phyloP scores from a whole-genome alignment of 345 rosid genomes.

The Erodium maritimum region DNA sequence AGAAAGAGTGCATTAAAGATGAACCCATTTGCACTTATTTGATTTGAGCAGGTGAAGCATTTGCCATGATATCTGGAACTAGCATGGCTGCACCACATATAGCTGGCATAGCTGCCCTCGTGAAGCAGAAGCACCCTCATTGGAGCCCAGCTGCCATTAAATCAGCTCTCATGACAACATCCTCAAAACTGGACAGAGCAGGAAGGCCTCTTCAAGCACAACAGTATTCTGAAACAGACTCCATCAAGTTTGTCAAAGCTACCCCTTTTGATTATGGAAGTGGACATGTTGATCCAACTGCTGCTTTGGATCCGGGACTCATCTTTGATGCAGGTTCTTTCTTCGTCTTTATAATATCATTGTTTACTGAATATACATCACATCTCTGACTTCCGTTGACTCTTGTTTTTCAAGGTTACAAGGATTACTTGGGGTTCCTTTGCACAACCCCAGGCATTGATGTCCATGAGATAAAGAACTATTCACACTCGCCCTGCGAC shows the following conservation, averaged over 20 bases:
- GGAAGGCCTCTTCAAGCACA: conserved; percentile 93
- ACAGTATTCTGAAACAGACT: conserved; percentile 76
- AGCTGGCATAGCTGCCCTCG: conserved; percentile 95
- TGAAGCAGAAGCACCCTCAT: conserved; percentile 88
- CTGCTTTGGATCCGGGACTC: conserved; percentile 97
- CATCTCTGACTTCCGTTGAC: background rate
- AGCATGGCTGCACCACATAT: conserved; percentile 99
- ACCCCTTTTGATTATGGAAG: conserved; percentile 97
- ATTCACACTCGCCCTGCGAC: conserved; percentile 68
- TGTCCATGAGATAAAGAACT: conserved; percentile 61
- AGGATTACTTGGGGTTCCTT: conserved; percentile 84
- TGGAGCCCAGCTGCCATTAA: conserved; percentile 73
- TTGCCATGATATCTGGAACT: conserved; percentile 47
- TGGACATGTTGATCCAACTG: conserved; percentile 91
- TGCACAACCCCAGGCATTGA: conserved; percentile 91
- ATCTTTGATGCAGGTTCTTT: conserved; percentile 69
- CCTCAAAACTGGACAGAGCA: conserved; percentile 70
- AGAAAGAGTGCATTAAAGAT: background rate
- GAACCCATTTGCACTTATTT: conserved; percentile 3
- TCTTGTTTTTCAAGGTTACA: conserved; percentile 39
- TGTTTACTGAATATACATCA: background rate
- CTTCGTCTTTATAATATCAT: background rate
- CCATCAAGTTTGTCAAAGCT: conserved; percentile 56
- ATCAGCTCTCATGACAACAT: conserved; percentile 56
- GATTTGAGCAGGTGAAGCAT: conserved; percentile 50